phyloP scores from a whole-genome alignment of 306 rosid genomes.

The Quercus variabilis region DNA sequence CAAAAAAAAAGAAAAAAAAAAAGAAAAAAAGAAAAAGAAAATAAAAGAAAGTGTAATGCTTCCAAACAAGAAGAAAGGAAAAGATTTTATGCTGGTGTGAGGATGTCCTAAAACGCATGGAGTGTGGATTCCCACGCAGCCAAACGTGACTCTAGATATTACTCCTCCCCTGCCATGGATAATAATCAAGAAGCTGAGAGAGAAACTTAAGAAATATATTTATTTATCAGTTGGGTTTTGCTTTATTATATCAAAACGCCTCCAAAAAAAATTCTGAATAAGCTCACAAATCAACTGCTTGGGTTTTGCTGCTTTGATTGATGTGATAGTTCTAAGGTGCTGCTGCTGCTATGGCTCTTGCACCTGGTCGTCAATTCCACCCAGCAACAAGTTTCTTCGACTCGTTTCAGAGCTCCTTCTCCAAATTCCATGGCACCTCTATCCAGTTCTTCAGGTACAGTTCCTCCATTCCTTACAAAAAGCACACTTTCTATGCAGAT shows the following conservation, averaged over 20 bases:
- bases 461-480: conserved; percentile 33
- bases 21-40: not conserved
- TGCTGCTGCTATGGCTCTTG: conserved; percentile 45
- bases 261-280: not conserved
- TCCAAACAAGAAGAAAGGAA: not conserved
- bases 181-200: conserved; percentile 2
- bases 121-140: not conserved
- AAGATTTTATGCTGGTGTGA: not conserved
- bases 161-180: conserved; percentile 17
- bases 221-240: not conserved
- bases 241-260: not conserved
- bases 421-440: conserved; percentile 36
- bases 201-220: not conserved
- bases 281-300: not conserved
- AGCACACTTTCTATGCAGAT: conserved; percentile 17
- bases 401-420: conserved; percentile 53
- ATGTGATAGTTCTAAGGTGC: not conserved
- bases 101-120: not conserved
- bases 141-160: conserved; percentile 15
- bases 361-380: conserved; percentile 68
- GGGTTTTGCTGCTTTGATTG: not conserved
- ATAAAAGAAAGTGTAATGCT: not conserved
- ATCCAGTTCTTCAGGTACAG: conserved; percentile 48
- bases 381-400: conserved; percentile 59
- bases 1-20: too few relatives aligned